Evolutionary conservation across 495 filamentous ascomycete species (phyloP), one percentile per base, ranked within the genome.

Genomic region (Tetracladium marchalianum): DNA sequence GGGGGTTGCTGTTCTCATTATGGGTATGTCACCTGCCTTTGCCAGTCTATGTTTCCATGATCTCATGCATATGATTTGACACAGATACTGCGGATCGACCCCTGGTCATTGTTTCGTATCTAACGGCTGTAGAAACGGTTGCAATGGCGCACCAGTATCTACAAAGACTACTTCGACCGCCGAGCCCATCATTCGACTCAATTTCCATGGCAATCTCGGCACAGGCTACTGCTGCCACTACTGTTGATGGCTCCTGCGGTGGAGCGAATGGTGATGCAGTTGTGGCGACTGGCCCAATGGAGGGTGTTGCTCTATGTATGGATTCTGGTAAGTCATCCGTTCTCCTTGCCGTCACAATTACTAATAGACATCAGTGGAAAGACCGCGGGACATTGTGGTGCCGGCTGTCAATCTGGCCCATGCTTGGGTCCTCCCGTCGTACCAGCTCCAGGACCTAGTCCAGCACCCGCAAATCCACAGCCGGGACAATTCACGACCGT

Each of bases 251-350:
- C n/a, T 66, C 62, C 41, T 76, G 72, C 44, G 72, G 72, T 43
- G 56, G 58, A 15, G 55, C 48, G 13, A 70, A 71, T 51, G 64
- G 62, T 17, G 62, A 61, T 13, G 67, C 64, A 11, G 51, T 70
- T 76, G 72, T 49, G 70, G 72, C 9, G 53, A 70, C 43, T 76
- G 70, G 71, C 50, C 55, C 11, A 61, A 66, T 35, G 72, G 72
- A 22, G 51, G 58, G 48, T 76, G 72, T 52, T 76, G 72, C 51
- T 71, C 67, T 17, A 62, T 68, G 62, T 76, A 73, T 53, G 71
- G 71, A 31, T 56, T 51, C 34, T 49, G 54, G 54, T 57, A 53
- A 52, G 27, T 12, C 11, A 40, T 34, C 10, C 10, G 11, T 16
- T n/a, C 18, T 31, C n/a, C 17, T 17, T 45, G 24, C 31, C 44